These are phyloP conservation scores for Nannochloropsis granulata DNA, from an alignment of 108 stramenopile genomes.

Conservation along the genomic window DNA sequence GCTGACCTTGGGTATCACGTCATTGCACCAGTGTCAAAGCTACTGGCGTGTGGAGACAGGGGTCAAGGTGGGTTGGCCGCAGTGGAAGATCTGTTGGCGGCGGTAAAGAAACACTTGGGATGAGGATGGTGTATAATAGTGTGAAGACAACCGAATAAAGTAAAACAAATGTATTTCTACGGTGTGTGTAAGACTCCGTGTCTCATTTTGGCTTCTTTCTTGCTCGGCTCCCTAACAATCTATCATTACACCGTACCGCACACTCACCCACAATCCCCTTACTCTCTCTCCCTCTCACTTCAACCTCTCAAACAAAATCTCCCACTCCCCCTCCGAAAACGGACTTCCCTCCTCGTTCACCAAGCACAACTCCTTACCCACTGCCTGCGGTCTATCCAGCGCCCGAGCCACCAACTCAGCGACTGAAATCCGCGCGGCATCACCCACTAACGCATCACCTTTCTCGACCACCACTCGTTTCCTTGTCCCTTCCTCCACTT, in stretches of 20 bases:
- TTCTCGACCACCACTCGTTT: background rate
- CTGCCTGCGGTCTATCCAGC: background rate
- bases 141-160: no score
- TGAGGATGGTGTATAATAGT: no score
- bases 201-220: no score
- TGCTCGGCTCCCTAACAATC: background rate
- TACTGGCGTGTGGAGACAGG: slow-evolving; percentile 22
- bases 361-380: background rate
- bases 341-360: background rate
- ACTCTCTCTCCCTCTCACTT: background rate
- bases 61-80: slow-evolving; percentile 16
- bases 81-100: background rate
- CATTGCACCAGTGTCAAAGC: slow-evolving; percentile 8
- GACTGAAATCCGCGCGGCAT: background rate
- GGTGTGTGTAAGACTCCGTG: no score
- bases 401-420: background rate
- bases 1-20: background rate
- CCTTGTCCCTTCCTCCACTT: background rate
- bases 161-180: no score
- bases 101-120: background rate
- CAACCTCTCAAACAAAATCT: background rate
- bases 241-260: background rate
- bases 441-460: background rate
- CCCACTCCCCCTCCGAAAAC: background rate
- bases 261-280: background rate